Conservation (phyloP, 2,329 filamentous ascomycete species). For the Xylariaceae sp. region DNA sequence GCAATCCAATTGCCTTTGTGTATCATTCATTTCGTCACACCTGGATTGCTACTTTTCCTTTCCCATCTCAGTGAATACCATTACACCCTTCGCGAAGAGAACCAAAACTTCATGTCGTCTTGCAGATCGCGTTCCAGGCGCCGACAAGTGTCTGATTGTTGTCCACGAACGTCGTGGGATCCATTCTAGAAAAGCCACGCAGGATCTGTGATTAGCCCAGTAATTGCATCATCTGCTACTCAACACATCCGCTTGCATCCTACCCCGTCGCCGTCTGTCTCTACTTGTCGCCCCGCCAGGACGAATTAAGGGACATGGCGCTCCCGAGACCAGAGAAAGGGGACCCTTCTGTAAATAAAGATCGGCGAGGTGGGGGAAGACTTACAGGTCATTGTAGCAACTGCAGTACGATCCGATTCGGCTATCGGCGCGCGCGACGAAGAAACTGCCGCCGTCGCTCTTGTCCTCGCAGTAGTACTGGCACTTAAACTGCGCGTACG, state of each 20-base stretch:
- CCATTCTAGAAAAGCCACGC: slow-evolving; percentile 33
- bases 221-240: no score
- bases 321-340: no score
- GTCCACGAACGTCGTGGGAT: slow-evolving; percentile 34
- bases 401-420: slow-evolving; percentile 33
- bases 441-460: slow-evolving; percentile 37
- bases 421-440: slow-evolving; percentile 31
- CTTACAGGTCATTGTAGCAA: slow-evolving; percentile 40
- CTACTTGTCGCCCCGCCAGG: no score
- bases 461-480: slow-evolving; percentile 41
- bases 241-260: no score
- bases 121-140: slow-evolving; percentile 41
- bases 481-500: slow-evolving; percentile 43
- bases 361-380: not conserved
- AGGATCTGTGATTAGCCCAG: not conserved
- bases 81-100: no score
- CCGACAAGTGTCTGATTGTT: slow-evolving; percentile 35
- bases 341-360: not conserved
- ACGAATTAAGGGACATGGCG: no score
- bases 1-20: no score
- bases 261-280: no score
- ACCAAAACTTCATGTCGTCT: not conserved
- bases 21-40: not conserved
- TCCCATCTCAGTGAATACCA: no score
- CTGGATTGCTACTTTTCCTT: not conserved